phyloP scores from a whole-genome alignment of 2,329 filamentous ascomycete genomes.

The Tolypocladium capitatum region DNA sequence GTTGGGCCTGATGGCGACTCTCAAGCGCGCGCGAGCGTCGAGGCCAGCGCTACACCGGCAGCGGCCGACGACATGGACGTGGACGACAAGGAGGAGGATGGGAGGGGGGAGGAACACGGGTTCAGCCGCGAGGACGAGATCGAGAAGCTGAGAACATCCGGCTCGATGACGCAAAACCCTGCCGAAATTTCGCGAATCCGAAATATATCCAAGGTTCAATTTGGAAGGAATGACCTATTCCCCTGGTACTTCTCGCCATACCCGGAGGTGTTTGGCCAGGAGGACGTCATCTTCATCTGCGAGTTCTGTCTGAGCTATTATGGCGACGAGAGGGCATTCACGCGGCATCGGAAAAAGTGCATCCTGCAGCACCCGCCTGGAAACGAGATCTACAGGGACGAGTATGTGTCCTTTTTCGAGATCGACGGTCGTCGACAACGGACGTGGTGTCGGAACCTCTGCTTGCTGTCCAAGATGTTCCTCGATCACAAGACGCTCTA shows the following conservation, averaged over 20 bases:
- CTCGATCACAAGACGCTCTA: slow-evolving; percentile 96
- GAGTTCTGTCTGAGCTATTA: slow-evolving; percentile 95
- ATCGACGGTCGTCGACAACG: slow-evolving; percentile 89
- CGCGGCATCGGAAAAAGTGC: slow-evolving; percentile 79
- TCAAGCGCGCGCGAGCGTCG: slow-evolving; percentile 28
- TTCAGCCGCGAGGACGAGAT: slow-evolving; percentile 85
- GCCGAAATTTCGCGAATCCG: slow-evolving; percentile 92
- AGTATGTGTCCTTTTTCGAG: slow-evolving; percentile 89
- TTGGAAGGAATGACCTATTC: slow-evolving; percentile 82
- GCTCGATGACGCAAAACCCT: slow-evolving; percentile 98
- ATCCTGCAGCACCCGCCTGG: slow-evolving; percentile 84
- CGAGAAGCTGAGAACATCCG: slow-evolving; percentile 84
- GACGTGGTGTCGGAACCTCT: slow-evolving; percentile 94
- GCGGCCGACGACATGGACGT: slow-evolving; percentile 39
- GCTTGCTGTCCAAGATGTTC: slow-evolving; percentile 89
- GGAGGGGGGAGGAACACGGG: slow-evolving; percentile 34
- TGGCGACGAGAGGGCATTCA: slow-evolving; percentile 68
- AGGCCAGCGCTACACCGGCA: slow-evolving; percentile 31
- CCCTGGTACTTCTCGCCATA: slow-evolving; percentile 99
- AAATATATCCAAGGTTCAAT: slow-evolving; percentile 88
- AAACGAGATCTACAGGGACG: slow-evolving; percentile 96
- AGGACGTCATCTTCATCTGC: slow-evolving; percentile 89
- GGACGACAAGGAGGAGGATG: slow-evolving; percentile 34
- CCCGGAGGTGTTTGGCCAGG: slow-evolving; percentile 74
- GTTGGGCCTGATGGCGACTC: slow-evolving; percentile 29